Evolutionary conservation across 2,329 filamentous ascomycete genomes (phyloP).

Genomic region (Aspergillus sergii): DNA sequence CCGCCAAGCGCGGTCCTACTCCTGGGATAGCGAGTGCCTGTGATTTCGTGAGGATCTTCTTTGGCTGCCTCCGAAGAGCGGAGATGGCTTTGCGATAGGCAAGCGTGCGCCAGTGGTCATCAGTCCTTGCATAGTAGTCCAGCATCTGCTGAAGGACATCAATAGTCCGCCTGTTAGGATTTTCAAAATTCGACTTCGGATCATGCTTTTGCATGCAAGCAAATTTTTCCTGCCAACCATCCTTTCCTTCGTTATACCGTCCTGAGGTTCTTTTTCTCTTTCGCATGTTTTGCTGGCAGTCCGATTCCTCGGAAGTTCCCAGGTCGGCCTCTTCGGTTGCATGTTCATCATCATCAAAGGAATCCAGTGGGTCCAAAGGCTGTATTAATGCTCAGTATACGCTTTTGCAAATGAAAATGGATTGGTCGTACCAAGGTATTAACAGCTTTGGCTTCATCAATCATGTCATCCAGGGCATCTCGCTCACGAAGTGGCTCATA

Average conservation of each 20-base stretch:
- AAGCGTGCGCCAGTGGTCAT: constrained; percentile 74
- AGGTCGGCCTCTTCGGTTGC: constrained; percentile 14
- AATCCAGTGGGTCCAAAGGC: constrained; percentile 37
- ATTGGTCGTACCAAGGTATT: constrained; percentile 54
- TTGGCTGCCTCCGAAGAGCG: constrained; percentile 68
- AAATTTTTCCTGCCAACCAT: constrained; percentile 49
- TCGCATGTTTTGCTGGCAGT: constrained; percentile 14
- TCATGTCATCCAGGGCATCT: constrained; percentile 67
- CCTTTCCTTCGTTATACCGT: constrained; percentile 10
- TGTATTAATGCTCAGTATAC: constrained; percentile 15
- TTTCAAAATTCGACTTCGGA: constrained; percentile 47
- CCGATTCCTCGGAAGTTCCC: constrained; percentile 20
- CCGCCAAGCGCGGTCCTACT: constrained; percentile 73
- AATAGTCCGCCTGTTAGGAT: constrained; percentile 77
- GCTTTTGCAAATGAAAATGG: no score
- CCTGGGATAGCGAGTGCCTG: constrained; percentile 69
- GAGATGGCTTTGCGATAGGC: constrained; percentile 78
- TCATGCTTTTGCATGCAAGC: constrained; percentile 63
- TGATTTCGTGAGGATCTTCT: constrained; percentile 67
- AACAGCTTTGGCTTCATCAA: constrained; percentile 63
- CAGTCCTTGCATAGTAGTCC: constrained; percentile 72
- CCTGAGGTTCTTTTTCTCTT: constrained; percentile 16
- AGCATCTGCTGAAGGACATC: constrained; percentile 77
- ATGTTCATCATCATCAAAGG: constrained; percentile 30
- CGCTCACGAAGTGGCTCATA: constrained; percentile 21